phyloP scores from a whole-genome alignment of 306 rosid genomes.

The Fagus sylvatica region DNA sequence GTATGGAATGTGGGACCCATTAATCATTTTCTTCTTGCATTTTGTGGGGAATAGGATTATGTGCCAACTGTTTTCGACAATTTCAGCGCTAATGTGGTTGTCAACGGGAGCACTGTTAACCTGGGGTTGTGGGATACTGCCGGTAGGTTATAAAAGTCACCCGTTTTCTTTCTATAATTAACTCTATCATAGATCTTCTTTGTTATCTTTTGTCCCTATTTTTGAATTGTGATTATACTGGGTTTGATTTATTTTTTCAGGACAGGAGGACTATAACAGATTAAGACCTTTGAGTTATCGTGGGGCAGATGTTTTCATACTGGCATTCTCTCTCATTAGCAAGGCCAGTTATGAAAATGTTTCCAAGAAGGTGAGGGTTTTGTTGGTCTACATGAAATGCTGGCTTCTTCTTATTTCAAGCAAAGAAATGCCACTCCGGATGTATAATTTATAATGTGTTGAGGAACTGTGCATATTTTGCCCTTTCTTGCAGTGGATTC shows the following conservation, averaged over 20 bases:
- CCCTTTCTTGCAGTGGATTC: conserved; percentile 86
- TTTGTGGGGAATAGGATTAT: conserved; percentile 73
- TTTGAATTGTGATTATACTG: not conserved
- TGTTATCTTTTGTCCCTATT: not conserved
- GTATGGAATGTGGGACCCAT: not conserved
- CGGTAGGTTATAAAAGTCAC: conserved; percentile 48
- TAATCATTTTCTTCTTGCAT: conserved; percentile 15
- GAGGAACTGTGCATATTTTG: conserved; percentile 21
- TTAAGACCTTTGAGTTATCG: conserved; percentile 71
- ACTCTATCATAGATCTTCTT: not conserved
- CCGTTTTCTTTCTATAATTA: conserved; percentile 4
- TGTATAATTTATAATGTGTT: not conserved
- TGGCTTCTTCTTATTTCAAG: not conserved
- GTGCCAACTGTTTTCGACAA: conserved; percentile 98
- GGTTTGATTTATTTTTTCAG: conserved; percentile 44
- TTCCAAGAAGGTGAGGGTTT: conserved; percentile 55
- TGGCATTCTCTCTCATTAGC: conserved; percentile 71
- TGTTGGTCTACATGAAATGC: conserved; percentile 13
- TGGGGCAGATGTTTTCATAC: conserved; percentile 70
- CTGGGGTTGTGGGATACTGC: conserved; percentile 99
- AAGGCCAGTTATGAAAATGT: conserved; percentile 75
- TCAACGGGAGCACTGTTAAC: conserved; percentile 92
- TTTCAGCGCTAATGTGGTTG: conserved; percentile 99
- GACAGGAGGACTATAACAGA: conserved; percentile 71
- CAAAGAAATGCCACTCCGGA: not conserved